Percentiles rank a stretch among this genome's conserved stretches.
Conservation (phyloP, 2,329 filamentous ascomycete species). For the Domatiomyces catenatus region DNA sequence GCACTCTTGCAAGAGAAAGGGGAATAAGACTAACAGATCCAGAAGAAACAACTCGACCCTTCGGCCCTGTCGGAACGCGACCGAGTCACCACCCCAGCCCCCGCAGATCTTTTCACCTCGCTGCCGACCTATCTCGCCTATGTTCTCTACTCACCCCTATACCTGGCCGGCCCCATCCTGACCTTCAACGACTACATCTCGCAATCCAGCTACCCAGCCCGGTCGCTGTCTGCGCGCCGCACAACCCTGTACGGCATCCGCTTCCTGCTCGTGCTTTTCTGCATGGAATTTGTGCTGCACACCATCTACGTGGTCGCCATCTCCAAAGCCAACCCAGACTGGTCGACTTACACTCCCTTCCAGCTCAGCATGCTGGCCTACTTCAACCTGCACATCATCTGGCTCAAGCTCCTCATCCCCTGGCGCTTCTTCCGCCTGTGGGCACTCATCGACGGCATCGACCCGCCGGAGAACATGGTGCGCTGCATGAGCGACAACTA, state of each 20-base stretch:
- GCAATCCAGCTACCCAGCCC: constrained; percentile 58
- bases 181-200: constrained; percentile 98
- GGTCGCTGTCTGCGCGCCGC: constrained; percentile 53
- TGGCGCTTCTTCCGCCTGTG: constrained; percentile 99
- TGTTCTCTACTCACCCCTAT: constrained; percentile 78
- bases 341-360: constrained; percentile 68
- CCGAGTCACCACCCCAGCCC: constrained; percentile 61
- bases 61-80: constrained; percentile 76
- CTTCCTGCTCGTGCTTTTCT: constrained; percentile 62
- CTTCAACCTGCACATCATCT: constrained; percentile 94
- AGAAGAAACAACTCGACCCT: constrained; percentile 96
- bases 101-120: constrained; percentile 49
- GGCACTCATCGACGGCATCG: constrained; percentile 76
- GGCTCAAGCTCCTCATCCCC: constrained; percentile 89
- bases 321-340: constrained; percentile 61
- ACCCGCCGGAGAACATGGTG: constrained; percentile 96
- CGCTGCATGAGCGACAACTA: constrained; percentile 94
- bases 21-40: constrained; percentile 45
- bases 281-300: constrained; percentile 84
- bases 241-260: constrained; percentile 71
- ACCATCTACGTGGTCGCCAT: constrained; percentile 91
- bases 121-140: constrained; percentile 86
- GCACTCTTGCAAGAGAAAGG: background rate
- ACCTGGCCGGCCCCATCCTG: constrained; percentile 80
- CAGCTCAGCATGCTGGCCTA: constrained; percentile 83